These are phyloP conservation scores for Colletotrichum neosansevieriae DNA, from an alignment of 2,329 filamentous ascomycete genomes.

Conservation along the genomic window DNA sequence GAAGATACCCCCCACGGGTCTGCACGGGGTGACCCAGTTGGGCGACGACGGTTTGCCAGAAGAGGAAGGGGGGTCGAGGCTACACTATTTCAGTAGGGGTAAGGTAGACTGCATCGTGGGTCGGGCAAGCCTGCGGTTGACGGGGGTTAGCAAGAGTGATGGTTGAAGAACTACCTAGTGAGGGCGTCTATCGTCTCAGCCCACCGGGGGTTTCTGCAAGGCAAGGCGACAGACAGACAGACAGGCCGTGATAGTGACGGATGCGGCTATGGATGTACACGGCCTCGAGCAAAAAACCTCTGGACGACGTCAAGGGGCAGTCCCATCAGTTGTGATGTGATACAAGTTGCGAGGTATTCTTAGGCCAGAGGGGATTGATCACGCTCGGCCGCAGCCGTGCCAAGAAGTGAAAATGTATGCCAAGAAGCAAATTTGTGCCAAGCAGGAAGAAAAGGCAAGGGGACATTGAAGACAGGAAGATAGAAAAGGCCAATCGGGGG, in stretches of 20 bases:
- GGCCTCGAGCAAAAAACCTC: conserved; percentile 15
- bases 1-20: conserved; percentile 29
- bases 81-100: not conserved
- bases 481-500: conserved; percentile 27
- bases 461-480: not conserved
- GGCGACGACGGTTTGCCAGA: conserved; percentile 31
- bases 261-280: conserved; percentile 26
- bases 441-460: conserved; percentile 4
- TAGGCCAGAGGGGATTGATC: not conserved
- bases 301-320: conserved; percentile 25
- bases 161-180: conserved; percentile 37
- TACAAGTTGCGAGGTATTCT: conserved; percentile 35
- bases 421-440: conserved; percentile 5
- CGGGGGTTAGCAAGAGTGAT: conserved; percentile 44
- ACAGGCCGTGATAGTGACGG: conserved; percentile 6
- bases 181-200: conserved; percentile 35
- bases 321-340: conserved; percentile 26
- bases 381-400: no score
- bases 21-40: conserved; percentile 33
- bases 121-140: conserved; percentile 1
- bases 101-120: conserved; percentile 19
- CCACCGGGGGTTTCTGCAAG: not conserved
- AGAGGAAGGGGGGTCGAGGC: conserved; percentile 28
- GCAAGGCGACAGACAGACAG: not conserved
- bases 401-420: conserved; percentile 15